phyloP scores from a whole-genome alignment of 306 rosid genomes.

The Potentilla sterilis region DNA sequence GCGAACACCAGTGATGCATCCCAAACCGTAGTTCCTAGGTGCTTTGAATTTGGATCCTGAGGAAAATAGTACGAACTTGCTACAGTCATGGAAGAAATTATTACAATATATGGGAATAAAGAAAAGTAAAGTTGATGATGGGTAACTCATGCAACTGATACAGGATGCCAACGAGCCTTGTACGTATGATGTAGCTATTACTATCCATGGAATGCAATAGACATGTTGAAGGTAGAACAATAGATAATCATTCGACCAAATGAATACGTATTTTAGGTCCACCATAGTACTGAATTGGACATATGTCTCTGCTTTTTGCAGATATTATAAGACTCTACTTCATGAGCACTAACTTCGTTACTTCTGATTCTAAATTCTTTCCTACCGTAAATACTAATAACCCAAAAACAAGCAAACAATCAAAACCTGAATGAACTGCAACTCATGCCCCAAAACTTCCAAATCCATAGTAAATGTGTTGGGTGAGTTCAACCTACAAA shows the following conservation, averaged over 20 bases:
- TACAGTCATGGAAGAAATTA: constrained; percentile 27
- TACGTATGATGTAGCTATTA: neutral
- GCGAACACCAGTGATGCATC: constrained; percentile 90
- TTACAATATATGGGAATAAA: constrained; percentile 6
- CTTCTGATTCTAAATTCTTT: neutral
- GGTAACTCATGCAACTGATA: constrained; percentile 6
- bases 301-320: neutral
- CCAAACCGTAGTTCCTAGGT: constrained; percentile 95
- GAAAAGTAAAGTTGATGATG: constrained; percentile 3
- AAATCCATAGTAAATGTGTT: constrained; percentile 78
- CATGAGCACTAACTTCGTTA: neutral
- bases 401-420: neutral
- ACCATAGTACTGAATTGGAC: neutral
- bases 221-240: constrained; percentile 10
- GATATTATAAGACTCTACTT: neutral
- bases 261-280: neutral
- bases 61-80: constrained; percentile 21
- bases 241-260: neutral
- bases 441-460: constrained; percentile 78
- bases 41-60: constrained; percentile 94
- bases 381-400: neutral
- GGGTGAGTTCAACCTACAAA: constrained; percentile 72
- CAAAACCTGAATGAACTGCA: constrained; percentile 79
- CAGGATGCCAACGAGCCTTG: neutral
- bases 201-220: neutral